Percentiles rank a stretch among this genome's conserved stretches.
Evolutionary conservation across 768 basidiomycete genomes (phyloP).

Genomic region (Punctularia strigosozonata): DNA sequence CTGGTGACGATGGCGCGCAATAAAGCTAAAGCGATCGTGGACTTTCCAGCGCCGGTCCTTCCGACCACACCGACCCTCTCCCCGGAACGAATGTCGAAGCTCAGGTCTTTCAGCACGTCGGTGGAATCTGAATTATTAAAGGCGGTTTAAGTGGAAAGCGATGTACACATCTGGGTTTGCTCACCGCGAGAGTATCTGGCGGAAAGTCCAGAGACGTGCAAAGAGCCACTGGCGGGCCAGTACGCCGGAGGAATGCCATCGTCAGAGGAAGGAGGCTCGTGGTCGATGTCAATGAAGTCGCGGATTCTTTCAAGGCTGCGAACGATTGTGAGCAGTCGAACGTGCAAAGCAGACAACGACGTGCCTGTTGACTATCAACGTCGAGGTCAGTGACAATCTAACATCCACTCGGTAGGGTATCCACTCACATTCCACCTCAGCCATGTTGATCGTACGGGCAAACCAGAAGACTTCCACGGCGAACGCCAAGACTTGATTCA

Average conservation of each 20-base stretch:
- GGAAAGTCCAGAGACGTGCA: conserved; percentile 30
- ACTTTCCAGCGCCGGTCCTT: conserved; percentile 28
- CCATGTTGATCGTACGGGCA: conserved; percentile 29
- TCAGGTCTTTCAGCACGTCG: conserved; percentile 40
- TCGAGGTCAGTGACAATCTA: neutral
- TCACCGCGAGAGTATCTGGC: conserved; percentile 22
- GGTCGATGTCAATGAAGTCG: conserved; percentile 35
- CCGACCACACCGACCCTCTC: conserved; percentile 46
- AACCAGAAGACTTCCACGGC: conserved; percentile 13
- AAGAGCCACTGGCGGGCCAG: conserved; percentile 37
- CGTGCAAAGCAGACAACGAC: neutral
- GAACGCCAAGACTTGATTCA: conserved; percentile 34
- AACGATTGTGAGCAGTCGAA: neutral
- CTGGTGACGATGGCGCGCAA: conserved; percentile 36
- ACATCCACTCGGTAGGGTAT: conserved; percentile 6
- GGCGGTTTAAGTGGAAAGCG: neutral
- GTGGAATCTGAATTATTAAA: conserved; percentile 24
- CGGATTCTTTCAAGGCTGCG: conserved; percentile 30
- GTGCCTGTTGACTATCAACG: conserved; percentile 12
- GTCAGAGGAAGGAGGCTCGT: conserved; percentile 25
- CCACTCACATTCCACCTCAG: conserved; percentile 28
- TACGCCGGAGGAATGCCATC: conserved; percentile 34
- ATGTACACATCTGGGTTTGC: neutral
- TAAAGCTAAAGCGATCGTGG: conserved; percentile 36
- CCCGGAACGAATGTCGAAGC: conserved; percentile 39